Evolutionary conservation across 257 asterid species (phyloP).

Genomic region (Echium plantagineum): DNA sequence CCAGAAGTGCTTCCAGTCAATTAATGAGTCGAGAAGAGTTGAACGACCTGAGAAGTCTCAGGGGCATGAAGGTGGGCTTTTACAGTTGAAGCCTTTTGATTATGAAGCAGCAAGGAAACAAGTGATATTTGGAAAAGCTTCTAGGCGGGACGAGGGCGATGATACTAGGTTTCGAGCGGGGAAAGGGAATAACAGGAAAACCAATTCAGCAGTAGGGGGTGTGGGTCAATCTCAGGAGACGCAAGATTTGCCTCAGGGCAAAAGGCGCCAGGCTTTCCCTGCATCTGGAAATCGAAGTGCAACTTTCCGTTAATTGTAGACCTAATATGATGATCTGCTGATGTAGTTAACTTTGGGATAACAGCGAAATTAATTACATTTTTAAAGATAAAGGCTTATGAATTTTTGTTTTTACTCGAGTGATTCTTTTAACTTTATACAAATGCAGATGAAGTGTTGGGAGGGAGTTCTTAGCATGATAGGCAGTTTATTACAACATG

Average conservation of each 20-base stretch:
- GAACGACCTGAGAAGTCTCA: conserved; percentile 26
- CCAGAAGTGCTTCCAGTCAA: conserved; percentile 51
- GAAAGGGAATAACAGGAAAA: conserved; percentile 33
- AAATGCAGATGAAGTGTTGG: too few species aligned
- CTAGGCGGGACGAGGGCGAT: conserved; percentile 10
- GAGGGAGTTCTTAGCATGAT: too few species aligned
- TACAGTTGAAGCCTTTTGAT: conserved; percentile 54
- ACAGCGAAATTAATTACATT: too few species aligned
- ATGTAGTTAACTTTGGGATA: neutral
- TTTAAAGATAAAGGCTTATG: too few species aligned
- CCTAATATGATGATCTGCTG: neutral
- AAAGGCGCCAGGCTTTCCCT: conserved; percentile 91
- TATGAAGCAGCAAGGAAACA: conserved; percentile 59
- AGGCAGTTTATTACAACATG: too few species aligned
- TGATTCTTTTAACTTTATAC: too few species aligned
- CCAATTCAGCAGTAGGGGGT: neutral
- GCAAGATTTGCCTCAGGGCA: conserved; percentile 47
- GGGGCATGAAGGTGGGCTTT: conserved; percentile 12
- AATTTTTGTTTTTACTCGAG: too few species aligned
- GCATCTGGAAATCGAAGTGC: conserved; percentile 90
- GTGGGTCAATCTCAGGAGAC: conserved; percentile 14
- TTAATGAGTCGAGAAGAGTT: conserved; percentile 9
- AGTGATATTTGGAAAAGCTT: conserved; percentile 43
- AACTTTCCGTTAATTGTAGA: conserved; percentile 39
- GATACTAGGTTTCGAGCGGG: conserved; percentile 13